Percentiles rank a stretch among this genome's conserved stretches.
Evolutionary conservation across 306 rosid genomes (phyloP).

Genomic region (Cucurbita moschata): DNA sequence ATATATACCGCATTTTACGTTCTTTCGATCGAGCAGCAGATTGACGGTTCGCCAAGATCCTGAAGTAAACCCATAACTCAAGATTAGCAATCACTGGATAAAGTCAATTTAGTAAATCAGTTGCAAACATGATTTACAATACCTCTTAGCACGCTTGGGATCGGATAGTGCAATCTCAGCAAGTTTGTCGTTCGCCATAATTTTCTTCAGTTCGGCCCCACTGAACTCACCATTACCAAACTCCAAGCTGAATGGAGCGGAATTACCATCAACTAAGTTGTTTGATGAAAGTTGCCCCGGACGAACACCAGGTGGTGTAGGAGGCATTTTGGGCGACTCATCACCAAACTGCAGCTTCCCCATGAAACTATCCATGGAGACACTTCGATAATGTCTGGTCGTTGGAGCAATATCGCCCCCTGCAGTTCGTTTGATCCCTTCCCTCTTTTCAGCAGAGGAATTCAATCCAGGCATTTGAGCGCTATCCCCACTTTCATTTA

Average conservation of each 20-base stretch:
- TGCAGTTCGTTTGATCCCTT: slow-evolving; percentile 63
- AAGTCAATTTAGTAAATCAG: not conserved
- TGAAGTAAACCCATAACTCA: slow-evolving; percentile 8
- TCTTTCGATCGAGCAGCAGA: slow-evolving; percentile 95
- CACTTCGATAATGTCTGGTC: slow-evolving; percentile 60
- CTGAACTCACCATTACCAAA: slow-evolving; percentile 89
- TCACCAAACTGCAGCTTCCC: slow-evolving; percentile 66
- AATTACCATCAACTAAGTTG: slow-evolving; percentile 40
- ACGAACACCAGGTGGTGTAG: slow-evolving; percentile 44
- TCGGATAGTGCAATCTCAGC: slow-evolving; percentile 79
- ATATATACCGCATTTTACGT: slow-evolving; percentile 81
- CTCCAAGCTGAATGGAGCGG: slow-evolving; percentile 68
- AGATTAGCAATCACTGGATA: not conserved
- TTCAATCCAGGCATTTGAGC: slow-evolving; percentile 26
- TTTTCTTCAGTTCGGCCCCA: slow-evolving; percentile 89
- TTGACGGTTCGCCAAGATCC: slow-evolving; percentile 91
- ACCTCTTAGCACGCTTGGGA: slow-evolving; percentile 97
- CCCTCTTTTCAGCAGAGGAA: slow-evolving; percentile 47
- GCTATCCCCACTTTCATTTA: slow-evolving; percentile 48
- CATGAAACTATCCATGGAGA: slow-evolving; percentile 90
- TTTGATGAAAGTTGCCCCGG: slow-evolving; percentile 45
- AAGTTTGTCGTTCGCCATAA: slow-evolving; percentile 91
- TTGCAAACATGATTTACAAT: not conserved
- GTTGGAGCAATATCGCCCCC: slow-evolving; percentile 63
- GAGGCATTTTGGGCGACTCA: slow-evolving; percentile 52